phyloP scores from a whole-genome alignment of 305 asterid species.

The Stenogyne calaminthoides region DNA sequence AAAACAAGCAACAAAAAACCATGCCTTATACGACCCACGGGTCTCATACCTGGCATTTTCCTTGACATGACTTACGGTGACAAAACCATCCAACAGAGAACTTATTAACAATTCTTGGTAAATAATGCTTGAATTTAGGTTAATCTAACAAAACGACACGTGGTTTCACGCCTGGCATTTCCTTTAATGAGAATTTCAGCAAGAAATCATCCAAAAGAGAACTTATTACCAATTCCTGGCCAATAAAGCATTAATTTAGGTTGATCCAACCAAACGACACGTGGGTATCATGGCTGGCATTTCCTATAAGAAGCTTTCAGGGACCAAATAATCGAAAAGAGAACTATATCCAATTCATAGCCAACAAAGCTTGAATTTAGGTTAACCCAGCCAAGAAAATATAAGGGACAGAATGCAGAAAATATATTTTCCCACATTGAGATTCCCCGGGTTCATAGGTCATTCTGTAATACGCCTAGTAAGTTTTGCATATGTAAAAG shows the following conservation, averaged over 20 bases:
- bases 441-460: background rate
- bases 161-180: background rate
- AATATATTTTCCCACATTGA: background rate
- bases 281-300: background rate
- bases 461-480: constrained; percentile 19
- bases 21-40: background rate
- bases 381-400: background rate
- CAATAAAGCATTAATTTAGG: background rate
- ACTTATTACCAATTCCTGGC: background rate
- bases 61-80: background rate
- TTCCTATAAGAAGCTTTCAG: constrained; percentile 1
- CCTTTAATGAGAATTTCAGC: background rate
- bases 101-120: background rate
- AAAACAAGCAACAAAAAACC: background rate
- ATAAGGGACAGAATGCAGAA: background rate
- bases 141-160: background rate
- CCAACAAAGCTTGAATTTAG: background rate
- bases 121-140: background rate
- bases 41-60: background rate
- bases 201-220: background rate
- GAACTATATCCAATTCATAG: background rate
- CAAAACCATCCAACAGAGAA: background rate
- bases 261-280: background rate
- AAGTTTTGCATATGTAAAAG: constrained; percentile 7
- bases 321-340: background rate